phyloP scores from a whole-genome alignment of 495 filamentous ascomycete species.

The Talaromyces ruber region DNA sequence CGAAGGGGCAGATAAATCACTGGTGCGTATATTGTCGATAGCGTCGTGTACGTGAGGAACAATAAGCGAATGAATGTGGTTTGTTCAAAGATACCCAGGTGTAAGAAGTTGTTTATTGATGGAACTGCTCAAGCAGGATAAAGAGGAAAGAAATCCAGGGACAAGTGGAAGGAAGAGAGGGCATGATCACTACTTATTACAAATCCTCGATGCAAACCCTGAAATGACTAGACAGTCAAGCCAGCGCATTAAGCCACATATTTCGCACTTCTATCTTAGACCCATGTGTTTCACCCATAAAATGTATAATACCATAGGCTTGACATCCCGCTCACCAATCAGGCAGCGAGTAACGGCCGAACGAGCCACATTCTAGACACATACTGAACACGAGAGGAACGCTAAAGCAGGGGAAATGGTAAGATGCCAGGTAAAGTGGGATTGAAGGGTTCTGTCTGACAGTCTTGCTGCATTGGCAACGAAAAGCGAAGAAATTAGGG shows the following conservation, averaged over 20 bases:
- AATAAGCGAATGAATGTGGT: background rate
- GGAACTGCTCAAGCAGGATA: background rate
- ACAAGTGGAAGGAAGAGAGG: background rate
- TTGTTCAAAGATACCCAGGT: background rate
- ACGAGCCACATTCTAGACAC: background rate
- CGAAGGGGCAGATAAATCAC: background rate
- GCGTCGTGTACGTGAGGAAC: background rate
- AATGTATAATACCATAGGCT: too few species aligned
- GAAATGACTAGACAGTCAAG: background rate
- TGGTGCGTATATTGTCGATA: background rate
- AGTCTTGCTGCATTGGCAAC: background rate
- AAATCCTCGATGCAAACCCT: background rate
- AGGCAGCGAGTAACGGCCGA: background rate
- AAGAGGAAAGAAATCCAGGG: background rate
- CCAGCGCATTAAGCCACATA: background rate
- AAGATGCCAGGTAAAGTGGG: background rate
- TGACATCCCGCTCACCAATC: background rate
- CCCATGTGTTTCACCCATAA: background rate
- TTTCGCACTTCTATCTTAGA: background rate
- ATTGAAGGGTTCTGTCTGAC: background rate
- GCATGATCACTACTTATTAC: background rate
- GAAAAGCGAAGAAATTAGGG: slow-evolving; percentile 1
- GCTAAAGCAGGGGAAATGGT: background rate
- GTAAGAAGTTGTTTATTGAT: background rate
- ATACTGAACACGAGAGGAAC: background rate